A percentile compares a stretch with the other conserved stretches of the same genome.
These are phyloP conservation scores for Cornus controversa DNA, from an alignment of 148 eudicot species.

Conservation along the genomic window DNA sequence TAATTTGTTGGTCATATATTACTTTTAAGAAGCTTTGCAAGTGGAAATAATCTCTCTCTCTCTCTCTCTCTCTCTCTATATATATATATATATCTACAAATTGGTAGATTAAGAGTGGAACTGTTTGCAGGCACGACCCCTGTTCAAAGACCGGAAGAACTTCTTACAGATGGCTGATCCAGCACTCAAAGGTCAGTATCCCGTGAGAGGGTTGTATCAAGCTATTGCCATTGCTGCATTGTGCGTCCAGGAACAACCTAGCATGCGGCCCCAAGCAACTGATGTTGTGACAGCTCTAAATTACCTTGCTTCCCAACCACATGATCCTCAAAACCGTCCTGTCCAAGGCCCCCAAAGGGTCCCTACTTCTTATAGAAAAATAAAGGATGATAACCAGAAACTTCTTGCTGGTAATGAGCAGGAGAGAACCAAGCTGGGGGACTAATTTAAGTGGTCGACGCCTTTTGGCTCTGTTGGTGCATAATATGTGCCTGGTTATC, in stretches of 20 bases:
- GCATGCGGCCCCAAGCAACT: slow-evolving; percentile 56
- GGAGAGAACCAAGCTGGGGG: slow-evolving; percentile 14
- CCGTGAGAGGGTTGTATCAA: slow-evolving; percentile 65
- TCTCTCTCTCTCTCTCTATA: too few species aligned
- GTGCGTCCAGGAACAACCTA: slow-evolving; percentile 76
- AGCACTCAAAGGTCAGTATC: slow-evolving; percentile 54
- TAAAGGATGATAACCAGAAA: slow-evolving; percentile 14
- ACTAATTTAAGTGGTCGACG: not conserved
- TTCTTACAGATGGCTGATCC: slow-evolving; percentile 75
- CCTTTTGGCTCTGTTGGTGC: slow-evolving; percentile 12
- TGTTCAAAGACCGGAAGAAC: slow-evolving; percentile 64
- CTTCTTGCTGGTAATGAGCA: not conserved
- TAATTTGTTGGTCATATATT: too few species aligned
- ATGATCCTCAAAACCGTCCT: slow-evolving; percentile 41
- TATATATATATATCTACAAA: too few species aligned
- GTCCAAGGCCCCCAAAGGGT: slow-evolving; percentile 27
- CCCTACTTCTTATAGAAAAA: slow-evolving; percentile 17
- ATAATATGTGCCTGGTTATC: slow-evolving; percentile 26
- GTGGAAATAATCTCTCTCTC: too few species aligned
- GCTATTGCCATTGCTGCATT: slow-evolving; percentile 77
- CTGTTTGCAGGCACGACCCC: slow-evolving; percentile 57
- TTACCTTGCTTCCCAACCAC: slow-evolving; percentile 56
- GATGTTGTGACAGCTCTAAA: slow-evolving; percentile 73
- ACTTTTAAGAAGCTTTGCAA: too few species aligned
- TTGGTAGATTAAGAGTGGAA: not conserved